Percentiles rank a stretch among this genome's conserved stretches.
Evolutionary conservation across 768 basidiomycete species (phyloP).

Genomic region (Lentinula edodes): DNA sequence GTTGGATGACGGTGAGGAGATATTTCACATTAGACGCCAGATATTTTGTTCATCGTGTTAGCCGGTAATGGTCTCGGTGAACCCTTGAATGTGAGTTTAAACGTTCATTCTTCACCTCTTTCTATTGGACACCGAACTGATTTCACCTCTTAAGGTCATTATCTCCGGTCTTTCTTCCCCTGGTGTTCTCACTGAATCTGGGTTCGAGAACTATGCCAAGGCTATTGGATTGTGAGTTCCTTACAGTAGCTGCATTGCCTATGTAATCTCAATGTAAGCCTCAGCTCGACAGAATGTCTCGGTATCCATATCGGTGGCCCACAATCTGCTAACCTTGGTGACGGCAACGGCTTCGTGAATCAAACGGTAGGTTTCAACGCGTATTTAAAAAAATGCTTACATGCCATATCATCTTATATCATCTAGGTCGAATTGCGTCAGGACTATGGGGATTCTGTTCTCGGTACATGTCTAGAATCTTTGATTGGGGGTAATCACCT

Average conservation of each 20-base stretch:
- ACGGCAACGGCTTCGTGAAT: slow-evolving; percentile 59
- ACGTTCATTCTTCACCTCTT: not conserved
- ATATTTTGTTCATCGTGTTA: slow-evolving; percentile 10
- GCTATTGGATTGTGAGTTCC: slow-evolving; percentile 57
- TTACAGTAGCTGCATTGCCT: not conserved
- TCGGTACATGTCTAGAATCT: slow-evolving; percentile 73
- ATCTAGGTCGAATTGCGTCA: slow-evolving; percentile 66
- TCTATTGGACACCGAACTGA: not conserved
- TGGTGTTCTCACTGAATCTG: slow-evolving; percentile 47
- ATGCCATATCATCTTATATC: not conserved
- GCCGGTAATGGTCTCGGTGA: slow-evolving; percentile 45
- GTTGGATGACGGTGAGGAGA: slow-evolving; percentile 51
- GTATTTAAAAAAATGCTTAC: not conserved
- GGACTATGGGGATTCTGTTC: slow-evolving; percentile 60
- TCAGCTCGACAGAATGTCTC: slow-evolving; percentile 53
- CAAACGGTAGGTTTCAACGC: slow-evolving; percentile 38
- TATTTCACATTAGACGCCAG: not conserved
- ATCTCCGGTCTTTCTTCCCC: slow-evolving; percentile 61
- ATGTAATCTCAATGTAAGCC: not conserved
- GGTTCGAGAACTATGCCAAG: slow-evolving; percentile 53
- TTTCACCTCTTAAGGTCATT: slow-evolving; percentile 38
- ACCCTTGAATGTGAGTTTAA: slow-evolving; percentile 59
- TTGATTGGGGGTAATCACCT: slow-evolving; percentile 78
- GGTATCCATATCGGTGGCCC: slow-evolving; percentile 63
- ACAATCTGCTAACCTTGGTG: slow-evolving; percentile 74